Percentiles rank a stretch among this genome's conserved stretches.
These are phyloP conservation scores for Zymoseptoria passerinii DNA, from an alignment of 2,329 filamentous ascomycete genomes.

Conservation along the genomic window DNA sequence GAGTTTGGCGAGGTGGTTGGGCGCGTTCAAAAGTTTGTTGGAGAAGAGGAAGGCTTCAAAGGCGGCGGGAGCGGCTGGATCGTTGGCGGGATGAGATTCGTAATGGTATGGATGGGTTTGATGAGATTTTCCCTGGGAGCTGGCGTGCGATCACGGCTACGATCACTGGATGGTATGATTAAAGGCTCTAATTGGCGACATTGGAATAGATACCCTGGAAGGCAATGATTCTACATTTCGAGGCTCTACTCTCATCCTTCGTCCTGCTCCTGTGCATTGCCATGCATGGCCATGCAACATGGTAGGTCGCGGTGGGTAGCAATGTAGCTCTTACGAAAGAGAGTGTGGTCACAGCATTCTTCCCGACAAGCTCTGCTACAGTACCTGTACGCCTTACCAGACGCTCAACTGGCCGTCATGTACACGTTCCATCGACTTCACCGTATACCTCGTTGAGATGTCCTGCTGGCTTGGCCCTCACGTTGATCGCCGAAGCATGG, in stretches of 20 bases:
- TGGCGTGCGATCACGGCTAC: neutral
- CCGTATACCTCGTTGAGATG: too few relatives aligned
- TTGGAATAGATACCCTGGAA: neutral
- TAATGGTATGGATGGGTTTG: too few relatives aligned
- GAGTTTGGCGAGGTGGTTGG: slow-evolving; percentile 71
- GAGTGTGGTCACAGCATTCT: too few relatives aligned
- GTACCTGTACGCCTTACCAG: too few relatives aligned
- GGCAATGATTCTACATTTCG: neutral
- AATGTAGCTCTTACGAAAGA: too few relatives aligned
- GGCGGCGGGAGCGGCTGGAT: neutral
- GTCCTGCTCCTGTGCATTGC: neutral
- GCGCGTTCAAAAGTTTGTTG: slow-evolving; percentile 80
- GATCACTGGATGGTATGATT: neutral
- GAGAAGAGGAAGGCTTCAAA: slow-evolving; percentile 31
- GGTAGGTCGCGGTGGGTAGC: too few relatives aligned
- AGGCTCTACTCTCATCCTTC: neutral
- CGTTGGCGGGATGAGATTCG: neutral
- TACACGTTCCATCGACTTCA: too few relatives aligned
- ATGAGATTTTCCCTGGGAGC: too few relatives aligned
- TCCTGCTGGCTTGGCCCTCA: too few relatives aligned
- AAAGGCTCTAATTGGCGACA: neutral
- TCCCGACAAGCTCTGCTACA: too few relatives aligned
- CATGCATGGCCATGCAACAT: neutral
- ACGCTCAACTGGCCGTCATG: too few relatives aligned
- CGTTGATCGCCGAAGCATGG: too few relatives aligned